A percentile compares a stretch with the other conserved stretches of the same genome.
Evolutionary conservation across 2,329 filamentous ascomycete species (phyloP).

Genomic region (Penicillium fuscoglaucum): DNA sequence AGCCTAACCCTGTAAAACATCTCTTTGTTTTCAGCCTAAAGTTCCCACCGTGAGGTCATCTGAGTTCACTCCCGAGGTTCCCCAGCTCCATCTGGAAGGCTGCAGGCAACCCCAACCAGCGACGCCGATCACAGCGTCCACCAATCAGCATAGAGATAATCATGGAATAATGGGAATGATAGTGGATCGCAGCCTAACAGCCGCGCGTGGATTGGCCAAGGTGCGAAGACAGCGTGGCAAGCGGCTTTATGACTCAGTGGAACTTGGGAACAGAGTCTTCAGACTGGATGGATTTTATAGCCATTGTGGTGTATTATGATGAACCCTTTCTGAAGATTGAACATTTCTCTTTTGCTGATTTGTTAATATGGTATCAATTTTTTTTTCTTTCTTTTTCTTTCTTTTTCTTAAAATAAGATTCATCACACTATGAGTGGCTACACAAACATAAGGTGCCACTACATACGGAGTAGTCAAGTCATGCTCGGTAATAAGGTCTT

Average conservation of each 20-base stretch:
- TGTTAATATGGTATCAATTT: neutral
- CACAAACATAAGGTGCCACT: neutral
- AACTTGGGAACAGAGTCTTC: neutral
- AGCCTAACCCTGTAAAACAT: neutral
- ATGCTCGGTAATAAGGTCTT: neutral
- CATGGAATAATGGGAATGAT: neutral
- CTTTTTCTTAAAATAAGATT: neutral
- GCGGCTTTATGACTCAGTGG: slow-evolving; percentile 13
- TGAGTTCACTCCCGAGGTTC: slow-evolving; percentile 8
- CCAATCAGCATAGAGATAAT: slow-evolving; percentile 14
- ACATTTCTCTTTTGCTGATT: neutral
- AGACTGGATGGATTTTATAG: neutral
- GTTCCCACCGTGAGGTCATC: slow-evolving; percentile 8
- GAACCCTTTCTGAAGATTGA: neutral
- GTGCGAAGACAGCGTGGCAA: slow-evolving; percentile 20
- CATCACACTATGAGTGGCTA: slow-evolving; percentile 2
- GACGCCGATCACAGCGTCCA: slow-evolving; percentile 9
- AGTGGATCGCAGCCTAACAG: slow-evolving; percentile 8
- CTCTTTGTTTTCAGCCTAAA: slow-evolving; percentile 10
- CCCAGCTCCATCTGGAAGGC: slow-evolving; percentile 11
- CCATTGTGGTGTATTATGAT: neutral
- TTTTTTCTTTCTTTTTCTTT: neutral
- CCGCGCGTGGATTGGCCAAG: slow-evolving; percentile 7
- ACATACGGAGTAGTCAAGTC: neutral
- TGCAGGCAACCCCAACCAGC: slow-evolving; percentile 16